Evolutionary conservation across 148 eudicot species (phyloP), one percentile per base, ranked within the genome.

Genomic region (Mesembryanthemum crystallinum): DNA sequence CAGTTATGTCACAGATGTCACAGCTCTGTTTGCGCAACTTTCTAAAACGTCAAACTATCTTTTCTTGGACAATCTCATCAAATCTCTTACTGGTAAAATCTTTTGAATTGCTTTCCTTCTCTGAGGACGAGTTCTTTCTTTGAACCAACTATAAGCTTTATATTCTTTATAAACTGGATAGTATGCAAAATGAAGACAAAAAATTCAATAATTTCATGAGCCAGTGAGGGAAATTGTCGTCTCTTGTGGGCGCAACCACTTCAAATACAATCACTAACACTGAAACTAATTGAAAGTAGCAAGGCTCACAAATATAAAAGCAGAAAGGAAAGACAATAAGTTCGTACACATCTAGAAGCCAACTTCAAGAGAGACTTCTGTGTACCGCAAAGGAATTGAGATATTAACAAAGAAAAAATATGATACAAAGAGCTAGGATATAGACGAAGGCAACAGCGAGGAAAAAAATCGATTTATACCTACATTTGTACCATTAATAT

Each of bases 151-250:
- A 84, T 84, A 86, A 87, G 88, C 91, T 90, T 78, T 93, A 92
- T 64, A 77, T 84, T 89, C 91, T 88, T 88, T 92, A 87, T 82
- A 87, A 88, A 92, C 93, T 90, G 98, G 91, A 89, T 85, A 78
- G 82, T 88, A 82, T 75, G 89, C 67, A 78, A 70, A 73, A 78
- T 73, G 67, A 78, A 78, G 67, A 78, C 77, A 77, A 78, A 73
- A 72, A 73, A 39, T 49, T 80, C 64, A 54, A 78, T 33, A 73
- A 73, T 67, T 54, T 39, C 73, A 73, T 78, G 81, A 78, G 81
- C 67, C 76, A 71, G 37, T 29, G 24, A 3, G 54, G 51, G 69
- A 30, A 49, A 35, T 58, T 29, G 11, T 67, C n/a, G 10, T 13
- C 28, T 11, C 29, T 21, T 71, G 20, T 32, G 57, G 64, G 64